A percentile compares a stretch with the other conserved stretches of the same genome.
Conservation (phyloP, 257 asterid species). For the Solanum dulcamara region DNA sequence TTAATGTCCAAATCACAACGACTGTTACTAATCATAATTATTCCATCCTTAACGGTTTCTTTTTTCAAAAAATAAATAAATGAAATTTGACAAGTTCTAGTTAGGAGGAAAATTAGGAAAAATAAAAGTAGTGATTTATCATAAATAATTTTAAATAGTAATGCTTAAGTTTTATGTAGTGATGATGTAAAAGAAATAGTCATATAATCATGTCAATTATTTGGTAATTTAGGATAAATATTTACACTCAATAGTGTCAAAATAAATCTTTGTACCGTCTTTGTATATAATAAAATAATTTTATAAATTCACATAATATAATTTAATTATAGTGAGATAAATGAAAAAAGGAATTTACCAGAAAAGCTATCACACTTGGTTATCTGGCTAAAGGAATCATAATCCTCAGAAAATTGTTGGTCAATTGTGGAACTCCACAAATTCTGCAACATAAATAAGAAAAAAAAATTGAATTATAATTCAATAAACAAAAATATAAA, state of each 20-base stretch:
- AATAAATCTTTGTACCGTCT: no score
- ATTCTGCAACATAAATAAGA: conserved; percentile 10
- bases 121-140: neutral
- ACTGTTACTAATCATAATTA: neutral
- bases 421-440: conserved; percentile 14
- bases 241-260: no score
- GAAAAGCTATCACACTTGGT: conserved; percentile 24
- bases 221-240: no score
- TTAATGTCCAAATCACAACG: neutral
- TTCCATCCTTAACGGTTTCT: neutral
- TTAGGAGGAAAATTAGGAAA: neutral
- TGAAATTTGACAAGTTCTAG: neutral
- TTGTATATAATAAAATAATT: no score
- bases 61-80: neutral
- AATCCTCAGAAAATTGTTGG: conserved; percentile 18
- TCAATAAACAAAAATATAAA: neutral
- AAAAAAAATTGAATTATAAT: neutral
- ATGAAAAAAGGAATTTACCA: conserved; percentile 4
- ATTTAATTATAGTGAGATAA: neutral
- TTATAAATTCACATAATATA: neutral
- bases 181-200: neutral
- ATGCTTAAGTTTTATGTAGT: neutral
- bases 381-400: conserved; percentile 19
- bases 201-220: neutral
- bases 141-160: neutral